Percentiles rank a stretch among this genome's conserved stretches.
Conservation (phyloP, 148 eudicot genomes). For the Persicaria maculosa region DNA sequence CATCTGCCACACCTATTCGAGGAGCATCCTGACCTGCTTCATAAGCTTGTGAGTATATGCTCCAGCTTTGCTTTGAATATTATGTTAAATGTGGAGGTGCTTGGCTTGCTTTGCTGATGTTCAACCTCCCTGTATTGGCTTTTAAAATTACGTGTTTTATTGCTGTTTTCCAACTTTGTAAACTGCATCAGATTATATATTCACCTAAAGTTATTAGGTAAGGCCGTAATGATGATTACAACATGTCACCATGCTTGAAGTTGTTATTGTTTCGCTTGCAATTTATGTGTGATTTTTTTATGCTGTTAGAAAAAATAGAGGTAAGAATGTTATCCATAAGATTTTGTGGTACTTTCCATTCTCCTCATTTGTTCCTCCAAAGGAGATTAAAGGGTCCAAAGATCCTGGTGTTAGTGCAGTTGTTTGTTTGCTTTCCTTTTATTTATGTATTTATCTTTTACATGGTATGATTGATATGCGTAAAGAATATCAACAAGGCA, state of each 20-base stretch:
- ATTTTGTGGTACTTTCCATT: not conserved
- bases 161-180: not conserved
- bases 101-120: not conserved
- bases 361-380: not conserved
- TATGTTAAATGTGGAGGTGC: not conserved
- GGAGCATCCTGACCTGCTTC: slow-evolving; percentile 98
- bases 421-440: not conserved
- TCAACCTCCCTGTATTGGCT: not conserved
- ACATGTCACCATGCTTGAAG: not conserved
- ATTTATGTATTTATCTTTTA: no score
- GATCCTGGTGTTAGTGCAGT: not conserved
- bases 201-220: not conserved
- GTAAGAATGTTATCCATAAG: not conserved
- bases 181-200: not conserved
- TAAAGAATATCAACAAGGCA: no score
- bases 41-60: slow-evolving; percentile 65
- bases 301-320: not conserved
- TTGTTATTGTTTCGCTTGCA: not conserved
- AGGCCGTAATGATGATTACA: not conserved
- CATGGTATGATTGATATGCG: no score
- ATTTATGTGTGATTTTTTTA: not conserved
- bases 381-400: not conserved
- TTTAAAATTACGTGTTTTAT: not conserved
- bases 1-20: slow-evolving; percentile 86
- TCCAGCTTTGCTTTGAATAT: not conserved